Percentiles rank a stretch among this genome's conserved stretches.
Conservation (phyloP, 1,284 basidiomycete genomes). For the Apiotrichum siamense region DNA sequence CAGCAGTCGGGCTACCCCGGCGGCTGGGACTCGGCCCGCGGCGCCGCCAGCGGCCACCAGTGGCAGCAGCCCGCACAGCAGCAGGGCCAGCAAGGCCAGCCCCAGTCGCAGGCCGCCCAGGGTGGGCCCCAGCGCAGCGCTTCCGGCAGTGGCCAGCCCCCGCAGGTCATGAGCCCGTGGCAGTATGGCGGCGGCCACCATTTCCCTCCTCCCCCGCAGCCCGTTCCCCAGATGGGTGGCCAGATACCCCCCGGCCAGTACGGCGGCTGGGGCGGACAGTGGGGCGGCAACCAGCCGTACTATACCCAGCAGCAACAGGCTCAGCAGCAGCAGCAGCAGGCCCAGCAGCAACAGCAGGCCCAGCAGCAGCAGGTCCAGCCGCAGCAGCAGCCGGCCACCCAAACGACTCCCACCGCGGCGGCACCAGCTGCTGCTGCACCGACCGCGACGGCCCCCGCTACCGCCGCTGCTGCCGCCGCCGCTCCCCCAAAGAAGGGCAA, state of each 20-base stretch:
- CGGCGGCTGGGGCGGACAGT: slow-evolving; percentile 25
- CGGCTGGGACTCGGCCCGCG: slow-evolving; percentile 12
- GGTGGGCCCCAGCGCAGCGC: slow-evolving; percentile 3
- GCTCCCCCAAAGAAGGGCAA: neutral
- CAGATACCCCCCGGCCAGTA: slow-evolving; percentile 22
- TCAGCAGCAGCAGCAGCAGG: slow-evolving; percentile 4
- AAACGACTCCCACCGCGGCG: neutral
- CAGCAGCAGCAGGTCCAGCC: slow-evolving; percentile 5
- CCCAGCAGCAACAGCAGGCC: slow-evolving; percentile 2
- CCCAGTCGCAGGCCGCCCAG: slow-evolving; percentile 3
- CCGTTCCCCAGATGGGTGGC: slow-evolving; percentile 21
- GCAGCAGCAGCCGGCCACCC: slow-evolving; percentile 2
- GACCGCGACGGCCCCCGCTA: neutral
- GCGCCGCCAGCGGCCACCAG: slow-evolving; percentile 7
- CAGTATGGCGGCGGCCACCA: slow-evolving; percentile 23
- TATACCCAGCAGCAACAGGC: slow-evolving; percentile 22
- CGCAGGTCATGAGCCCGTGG: slow-evolving; percentile 19
- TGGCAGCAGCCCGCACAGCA: slow-evolving; percentile 7
- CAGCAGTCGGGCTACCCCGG: slow-evolving; percentile 12
- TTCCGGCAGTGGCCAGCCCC: neutral
- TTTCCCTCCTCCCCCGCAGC: slow-evolving; percentile 28
- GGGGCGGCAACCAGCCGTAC: slow-evolving; percentile 16
- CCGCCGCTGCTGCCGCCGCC: slow-evolving; percentile 1
- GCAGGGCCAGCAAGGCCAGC: slow-evolving; percentile 8
- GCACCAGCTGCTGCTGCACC: slow-evolving; percentile 1